Evolutionary conservation across 768 basidiomycete genomes (phyloP), one percentile per base, ranked within the genome.

Genomic region (Tulasnella sp.): DNA sequence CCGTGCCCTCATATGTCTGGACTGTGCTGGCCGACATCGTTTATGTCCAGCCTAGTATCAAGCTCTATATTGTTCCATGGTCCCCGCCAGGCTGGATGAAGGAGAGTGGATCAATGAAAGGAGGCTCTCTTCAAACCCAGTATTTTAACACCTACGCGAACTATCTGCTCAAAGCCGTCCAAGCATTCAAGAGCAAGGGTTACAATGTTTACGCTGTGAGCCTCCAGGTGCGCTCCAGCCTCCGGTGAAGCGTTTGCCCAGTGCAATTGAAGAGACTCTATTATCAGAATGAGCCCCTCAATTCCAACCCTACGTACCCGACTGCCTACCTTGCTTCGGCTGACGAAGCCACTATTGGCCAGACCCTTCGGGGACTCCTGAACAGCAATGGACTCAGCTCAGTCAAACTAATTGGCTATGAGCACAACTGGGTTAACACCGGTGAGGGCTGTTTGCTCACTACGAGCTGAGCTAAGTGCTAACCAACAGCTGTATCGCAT

Each of bases 61-160:
- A 86, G 80, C 84, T 92, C n/a, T 90, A 91, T 79, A 79, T 92
- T 5, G 73, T 91, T 20, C 91, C 93, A 9, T 93, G 93, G 93
- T 92, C 92, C 35, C 91, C 92, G 3, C 92, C 93, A 13, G 91
- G 85, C 3, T 94, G 93, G 92, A 92, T 93, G 91, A 93, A 93
- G 83, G 85, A 84, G 71, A 89, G 87, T 78, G 87, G 86, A 4
- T 37, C 74, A 0, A 71, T 80, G 46, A 67, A 40, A 23, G 75
- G 75, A 2, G 75, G 75, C 6, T 37, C 55, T 26, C 42, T 76
- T 29, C 48, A 40, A n/a, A 76, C 26, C 32, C 18, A 32, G 40
- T 76, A 76, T 39, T 61, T 35, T 23, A 70, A 6, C 55, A 46
- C 37, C 10, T 76, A 76, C 75, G 51, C 92, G 0, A 89, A 86